Evolutionary conservation across 1,284 basidiomycete genomes (phyloP).

Genomic region (Fomitopsis betulina): DNA sequence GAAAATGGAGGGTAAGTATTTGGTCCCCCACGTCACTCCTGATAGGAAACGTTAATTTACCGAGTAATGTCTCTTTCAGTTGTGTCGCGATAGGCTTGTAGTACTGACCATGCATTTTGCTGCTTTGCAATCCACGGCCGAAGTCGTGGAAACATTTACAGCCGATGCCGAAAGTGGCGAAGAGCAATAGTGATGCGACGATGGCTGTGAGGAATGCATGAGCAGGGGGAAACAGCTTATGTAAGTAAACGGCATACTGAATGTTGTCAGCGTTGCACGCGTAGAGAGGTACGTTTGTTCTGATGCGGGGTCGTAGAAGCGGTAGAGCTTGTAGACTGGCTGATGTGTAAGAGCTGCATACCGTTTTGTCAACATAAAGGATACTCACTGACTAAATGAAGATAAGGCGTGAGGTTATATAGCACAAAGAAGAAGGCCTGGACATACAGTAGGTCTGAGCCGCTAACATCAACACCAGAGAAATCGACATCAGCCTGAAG

Average conservation of each 20-base stretch:
- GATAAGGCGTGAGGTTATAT: slow-evolving; percentile 8
- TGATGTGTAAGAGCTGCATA: not conserved
- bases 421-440: slow-evolving; percentile 20
- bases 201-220: slow-evolving; percentile 44
- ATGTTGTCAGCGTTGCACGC: slow-evolving; percentile 69
- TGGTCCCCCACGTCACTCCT: slow-evolving; percentile 48
- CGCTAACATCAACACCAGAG: slow-evolving; percentile 69
- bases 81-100: slow-evolving; percentile 29
- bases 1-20: slow-evolving; percentile 34
- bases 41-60: slow-evolving; percentile 19
- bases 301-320: slow-evolving; percentile 66
- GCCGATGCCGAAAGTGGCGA: slow-evolving; percentile 69
- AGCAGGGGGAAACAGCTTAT: not conserved
- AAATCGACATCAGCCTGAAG: slow-evolving; percentile 62
- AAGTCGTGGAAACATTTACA: slow-evolving; percentile 77
- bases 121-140: slow-evolving; percentile 62
- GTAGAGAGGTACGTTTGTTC: slow-evolving; percentile 57
- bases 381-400: slow-evolving; percentile 47
- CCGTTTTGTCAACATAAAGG: not conserved
- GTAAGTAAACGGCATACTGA: slow-evolving; percentile 51
- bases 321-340: slow-evolving; percentile 74
- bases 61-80: slow-evolving; percentile 23
- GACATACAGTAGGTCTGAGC: slow-evolving; percentile 67
- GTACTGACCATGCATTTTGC: slow-evolving; percentile 71
- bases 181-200: slow-evolving; percentile 66